These are phyloP conservation scores for Pyrenophora seminiperda DNA, from an alignment of 2,329 filamentous ascomycete species.

Conservation along the genomic window DNA sequence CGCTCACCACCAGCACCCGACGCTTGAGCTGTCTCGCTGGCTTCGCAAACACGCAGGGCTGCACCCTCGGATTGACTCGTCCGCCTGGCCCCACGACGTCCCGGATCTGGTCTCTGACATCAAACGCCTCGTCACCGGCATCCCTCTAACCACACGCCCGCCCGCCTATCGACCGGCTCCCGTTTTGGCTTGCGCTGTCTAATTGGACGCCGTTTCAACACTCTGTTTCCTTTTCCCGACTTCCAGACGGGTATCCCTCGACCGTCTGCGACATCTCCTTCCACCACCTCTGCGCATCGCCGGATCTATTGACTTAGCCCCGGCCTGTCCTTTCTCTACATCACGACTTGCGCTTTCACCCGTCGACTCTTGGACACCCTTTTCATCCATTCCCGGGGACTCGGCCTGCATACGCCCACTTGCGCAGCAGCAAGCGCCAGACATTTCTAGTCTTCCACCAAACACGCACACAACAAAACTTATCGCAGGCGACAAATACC, in stretches of 20 bases:
- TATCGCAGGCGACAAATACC: slow-evolving; percentile 26
- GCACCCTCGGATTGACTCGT: slow-evolving; percentile 11
- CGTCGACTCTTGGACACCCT: slow-evolving; percentile 16
- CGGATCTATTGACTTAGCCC: slow-evolving; percentile 51
- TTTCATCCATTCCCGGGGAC: slow-evolving; percentile 18
- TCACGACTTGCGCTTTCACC: slow-evolving; percentile 15
- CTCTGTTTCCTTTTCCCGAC: slow-evolving; percentile 20
- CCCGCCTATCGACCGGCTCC: slow-evolving; percentile 13
- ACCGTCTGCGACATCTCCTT: slow-evolving; percentile 21
- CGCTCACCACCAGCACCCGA: slow-evolving; percentile 12
- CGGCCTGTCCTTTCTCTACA: slow-evolving; percentile 33
- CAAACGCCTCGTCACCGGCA: slow-evolving; percentile 14
- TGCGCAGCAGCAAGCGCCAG: slow-evolving; percentile 14
- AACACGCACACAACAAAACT: slow-evolving; percentile 13
- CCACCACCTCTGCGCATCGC: slow-evolving; percentile 28
- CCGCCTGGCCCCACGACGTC: slow-evolving; percentile 3
- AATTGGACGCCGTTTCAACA: slow-evolving; percentile 22
- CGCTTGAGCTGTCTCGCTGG: slow-evolving; percentile 16
- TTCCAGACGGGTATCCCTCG: slow-evolving; percentile 9
- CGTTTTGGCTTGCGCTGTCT: slow-evolving; percentile 16
- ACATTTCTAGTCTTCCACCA: slow-evolving; percentile 19
- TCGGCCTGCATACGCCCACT: slow-evolving; percentile 1
- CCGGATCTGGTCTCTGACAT: slow-evolving; percentile 9
- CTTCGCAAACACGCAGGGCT: slow-evolving; percentile 9
- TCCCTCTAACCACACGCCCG: slow-evolving; percentile 9